Conservation (phyloP, 495 filamentous ascomycete genomes). For the Penicillium paradoxum region DNA sequence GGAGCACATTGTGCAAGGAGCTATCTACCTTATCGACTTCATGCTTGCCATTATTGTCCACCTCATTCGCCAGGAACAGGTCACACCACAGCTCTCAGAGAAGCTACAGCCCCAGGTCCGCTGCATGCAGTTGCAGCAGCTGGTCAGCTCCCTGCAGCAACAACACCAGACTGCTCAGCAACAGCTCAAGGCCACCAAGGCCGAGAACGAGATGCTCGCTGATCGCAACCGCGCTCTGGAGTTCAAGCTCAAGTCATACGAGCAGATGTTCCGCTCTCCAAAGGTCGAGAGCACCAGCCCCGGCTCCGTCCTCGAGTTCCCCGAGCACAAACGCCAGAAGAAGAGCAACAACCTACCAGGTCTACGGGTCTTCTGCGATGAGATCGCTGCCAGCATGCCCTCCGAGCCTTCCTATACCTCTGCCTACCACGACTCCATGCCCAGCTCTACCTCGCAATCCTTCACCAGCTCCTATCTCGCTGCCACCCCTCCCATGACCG, state of each 20-base stretch:
- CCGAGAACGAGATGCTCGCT: constrained; percentile 35
- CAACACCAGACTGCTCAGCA: constrained; percentile 37
- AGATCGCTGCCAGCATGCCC: constrained; percentile 25
- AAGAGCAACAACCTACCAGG: constrained; percentile 37
- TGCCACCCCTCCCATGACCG: constrained; percentile 33
- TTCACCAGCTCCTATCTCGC: constrained; percentile 30
- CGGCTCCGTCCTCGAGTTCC: constrained; percentile 23
- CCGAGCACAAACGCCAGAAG: constrained; percentile 31
- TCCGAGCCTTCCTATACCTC: constrained; percentile 19
- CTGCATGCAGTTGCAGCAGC: constrained; percentile 42
- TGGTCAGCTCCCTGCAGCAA: constrained; percentile 35
- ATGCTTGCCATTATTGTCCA: constrained; percentile 39
- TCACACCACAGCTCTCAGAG: constrained; percentile 38
- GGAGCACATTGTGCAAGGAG: constrained; percentile 45
- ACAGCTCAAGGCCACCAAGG: constrained; percentile 35
- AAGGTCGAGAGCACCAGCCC: constrained; percentile 34
- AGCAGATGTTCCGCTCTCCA: constrained; percentile 39
- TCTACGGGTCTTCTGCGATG: constrained; percentile 38
- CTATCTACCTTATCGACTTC: constrained; percentile 42
- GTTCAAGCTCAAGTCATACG: constrained; percentile 41
- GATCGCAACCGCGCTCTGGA: constrained; percentile 39
- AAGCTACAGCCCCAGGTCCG: constrained; percentile 41
- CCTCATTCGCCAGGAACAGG: constrained; percentile 38
- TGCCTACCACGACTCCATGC: constrained; percentile 21
- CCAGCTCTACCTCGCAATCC: constrained; percentile 28